Evolutionary conservation across 331 rosid species (phyloP).

Genomic region (Pyrus hybrid): DNA sequence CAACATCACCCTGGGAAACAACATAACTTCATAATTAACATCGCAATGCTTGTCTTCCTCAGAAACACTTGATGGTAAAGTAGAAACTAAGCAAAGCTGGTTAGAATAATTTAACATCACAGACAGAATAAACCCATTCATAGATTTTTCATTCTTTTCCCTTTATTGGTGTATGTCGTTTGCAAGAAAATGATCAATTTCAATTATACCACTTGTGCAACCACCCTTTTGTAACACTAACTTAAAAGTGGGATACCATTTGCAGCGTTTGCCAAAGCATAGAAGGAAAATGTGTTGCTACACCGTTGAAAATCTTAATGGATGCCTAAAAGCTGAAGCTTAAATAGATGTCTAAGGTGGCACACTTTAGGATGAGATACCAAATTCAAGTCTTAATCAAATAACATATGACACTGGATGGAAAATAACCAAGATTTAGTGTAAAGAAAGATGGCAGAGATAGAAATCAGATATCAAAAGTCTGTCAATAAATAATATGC

Average conservation of each 20-base stretch:
- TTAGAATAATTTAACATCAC: background rate
- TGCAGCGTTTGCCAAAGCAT: background rate
- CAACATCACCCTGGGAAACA: slow-evolving; percentile 39
- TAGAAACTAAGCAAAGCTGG: background rate
- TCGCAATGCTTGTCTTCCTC: background rate
- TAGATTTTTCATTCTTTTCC: background rate
- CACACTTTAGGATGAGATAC: background rate
- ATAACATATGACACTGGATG: background rate
- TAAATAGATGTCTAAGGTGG: background rate
- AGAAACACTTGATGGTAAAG: background rate
- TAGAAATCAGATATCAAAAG: background rate
- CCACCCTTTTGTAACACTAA: background rate
- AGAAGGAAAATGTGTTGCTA: background rate
- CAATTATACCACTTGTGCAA: background rate
- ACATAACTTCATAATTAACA: background rate
- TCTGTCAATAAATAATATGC: slow-evolving; percentile 1
- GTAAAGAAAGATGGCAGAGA: background rate
- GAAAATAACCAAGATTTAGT: background rate
- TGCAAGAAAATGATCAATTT: background rate
- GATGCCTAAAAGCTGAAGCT: background rate
- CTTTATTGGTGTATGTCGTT: background rate
- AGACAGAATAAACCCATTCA: background rate
- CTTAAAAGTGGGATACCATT: background rate
- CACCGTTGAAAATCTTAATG: background rate
- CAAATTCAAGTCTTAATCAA: background rate